These are phyloP conservation scores for Rhytidhysteron rufulum DNA, from an alignment of 2,329 filamentous ascomycete genomes.

Conservation along the genomic window DNA sequence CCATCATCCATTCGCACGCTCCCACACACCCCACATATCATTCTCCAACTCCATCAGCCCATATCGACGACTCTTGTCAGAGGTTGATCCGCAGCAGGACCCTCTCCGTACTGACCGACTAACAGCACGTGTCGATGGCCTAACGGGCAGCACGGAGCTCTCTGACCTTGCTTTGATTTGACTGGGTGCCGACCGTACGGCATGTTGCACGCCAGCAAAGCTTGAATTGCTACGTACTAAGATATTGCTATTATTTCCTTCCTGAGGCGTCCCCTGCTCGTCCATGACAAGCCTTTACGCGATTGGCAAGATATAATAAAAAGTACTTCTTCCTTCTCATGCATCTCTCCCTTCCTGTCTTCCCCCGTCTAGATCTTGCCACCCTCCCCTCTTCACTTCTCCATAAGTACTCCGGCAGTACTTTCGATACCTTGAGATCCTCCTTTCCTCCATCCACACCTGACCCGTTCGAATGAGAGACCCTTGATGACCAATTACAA, in stretches of 20 bases:
- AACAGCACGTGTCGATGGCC: slow-evolving; percentile 1
- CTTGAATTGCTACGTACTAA: not conserved
- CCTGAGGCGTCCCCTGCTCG: slow-evolving; percentile 1
- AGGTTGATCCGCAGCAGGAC: no score
- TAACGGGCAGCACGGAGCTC: slow-evolving; percentile 3
- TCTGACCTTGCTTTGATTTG: slow-evolving; percentile 1
- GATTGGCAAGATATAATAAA: slow-evolving; percentile 6
- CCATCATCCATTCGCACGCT: no score
- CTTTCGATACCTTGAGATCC: not conserved
- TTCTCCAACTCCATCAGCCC: not conserved
- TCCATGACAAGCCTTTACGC: not conserved
- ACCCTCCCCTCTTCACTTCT: not conserved
- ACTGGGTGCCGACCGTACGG: slow-evolving; percentile 1
- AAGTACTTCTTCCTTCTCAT: slow-evolving; percentile 4
- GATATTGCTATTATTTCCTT: not conserved
- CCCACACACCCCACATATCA: not conserved
- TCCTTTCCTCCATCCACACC: not conserved
- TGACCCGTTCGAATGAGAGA: not conserved
- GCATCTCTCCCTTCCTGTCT: not conserved
- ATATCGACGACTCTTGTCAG: not conserved
- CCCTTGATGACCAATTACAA: slow-evolving; percentile 19
- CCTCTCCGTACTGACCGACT: no score
- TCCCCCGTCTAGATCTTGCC: not conserved
- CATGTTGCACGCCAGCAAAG: slow-evolving; percentile 1
- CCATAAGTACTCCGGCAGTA: not conserved